Evolutionary conservation across 768 basidiomycete genomes (phyloP).

Genomic region (Candolleomyces efflorescens): DNA sequence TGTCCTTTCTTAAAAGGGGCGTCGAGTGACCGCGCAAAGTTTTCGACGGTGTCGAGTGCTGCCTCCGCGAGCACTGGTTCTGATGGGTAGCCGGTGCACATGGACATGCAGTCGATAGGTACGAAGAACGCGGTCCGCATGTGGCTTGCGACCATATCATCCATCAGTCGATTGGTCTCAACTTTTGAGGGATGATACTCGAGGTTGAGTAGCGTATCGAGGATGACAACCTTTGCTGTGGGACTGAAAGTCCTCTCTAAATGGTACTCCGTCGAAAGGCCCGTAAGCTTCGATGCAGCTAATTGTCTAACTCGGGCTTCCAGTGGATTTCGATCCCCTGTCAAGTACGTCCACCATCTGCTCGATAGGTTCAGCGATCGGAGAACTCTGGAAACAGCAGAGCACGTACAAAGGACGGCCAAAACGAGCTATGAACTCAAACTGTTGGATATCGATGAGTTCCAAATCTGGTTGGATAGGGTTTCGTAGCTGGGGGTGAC

Average conservation of each 20-base stretch:
- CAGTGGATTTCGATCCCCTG: background rate
- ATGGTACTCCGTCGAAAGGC: background rate
- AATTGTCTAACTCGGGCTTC: background rate
- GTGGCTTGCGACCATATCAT: slow-evolving; percentile 13
- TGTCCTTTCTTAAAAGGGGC: too few relatives aligned
- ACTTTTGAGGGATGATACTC: slow-evolving; percentile 9
- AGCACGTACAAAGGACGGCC: slow-evolving; percentile 13
- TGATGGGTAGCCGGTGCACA: slow-evolving; percentile 26
- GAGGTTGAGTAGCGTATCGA: slow-evolving; percentile 11
- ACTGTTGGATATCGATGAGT: slow-evolving; percentile 5
- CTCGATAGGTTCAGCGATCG: background rate
- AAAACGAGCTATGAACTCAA: slow-evolving; percentile 10
- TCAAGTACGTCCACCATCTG: slow-evolving; percentile 12
- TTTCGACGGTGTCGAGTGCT: slow-evolving; percentile 9
- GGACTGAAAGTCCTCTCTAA: background rate
- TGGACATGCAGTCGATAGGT: slow-evolving; percentile 17
- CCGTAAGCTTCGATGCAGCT: slow-evolving; percentile 3
- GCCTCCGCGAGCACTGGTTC: slow-evolving; percentile 32
- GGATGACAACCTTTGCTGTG: slow-evolving; percentile 8
- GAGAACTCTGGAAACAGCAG: background rate
- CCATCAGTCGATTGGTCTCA: slow-evolving; percentile 2
- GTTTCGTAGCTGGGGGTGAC: background rate
- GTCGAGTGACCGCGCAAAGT: background rate
- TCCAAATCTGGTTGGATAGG: background rate
- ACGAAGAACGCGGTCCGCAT: slow-evolving; percentile 16